Conservation (phyloP, 495 filamentous ascomycete species). For the Daldinia concentrica region DNA sequence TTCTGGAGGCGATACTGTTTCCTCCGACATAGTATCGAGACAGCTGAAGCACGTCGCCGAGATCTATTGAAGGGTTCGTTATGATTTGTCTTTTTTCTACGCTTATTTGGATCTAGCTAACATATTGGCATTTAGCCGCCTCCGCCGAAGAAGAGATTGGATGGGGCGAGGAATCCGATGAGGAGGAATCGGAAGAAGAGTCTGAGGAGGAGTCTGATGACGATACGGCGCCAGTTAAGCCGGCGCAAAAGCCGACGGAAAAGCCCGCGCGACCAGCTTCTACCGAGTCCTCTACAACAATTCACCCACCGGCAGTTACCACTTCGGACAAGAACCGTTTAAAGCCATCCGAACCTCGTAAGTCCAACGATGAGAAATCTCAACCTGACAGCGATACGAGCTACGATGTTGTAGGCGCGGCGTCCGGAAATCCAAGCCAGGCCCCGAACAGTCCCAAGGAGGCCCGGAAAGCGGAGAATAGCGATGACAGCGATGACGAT, state of each 20-base stretch:
- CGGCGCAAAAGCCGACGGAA: conserved; percentile 34
- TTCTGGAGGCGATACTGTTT: conserved; percentile 99
- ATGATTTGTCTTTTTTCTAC: background rate
- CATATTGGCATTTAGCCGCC: conserved; percentile 58
- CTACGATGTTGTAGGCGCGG: conserved; percentile 84
- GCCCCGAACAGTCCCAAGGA: conserved; percentile 76
- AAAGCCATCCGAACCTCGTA: conserved; percentile 72
- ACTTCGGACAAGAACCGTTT: conserved; percentile 45
- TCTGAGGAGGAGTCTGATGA: conserved; percentile 42
- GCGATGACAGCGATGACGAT: conserved; percentile 75
- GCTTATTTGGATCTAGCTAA: conserved; percentile 41
- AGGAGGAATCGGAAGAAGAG: conserved; percentile 20
- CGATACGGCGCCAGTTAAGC: conserved; percentile 43
- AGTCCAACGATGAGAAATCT: conserved; percentile 85
- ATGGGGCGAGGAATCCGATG: conserved; percentile 75
- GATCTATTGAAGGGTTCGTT: conserved; percentile 89
- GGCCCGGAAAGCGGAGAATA: conserved; percentile 59
- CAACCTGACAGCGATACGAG: conserved; percentile 89
- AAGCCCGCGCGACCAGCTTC: conserved; percentile 53
- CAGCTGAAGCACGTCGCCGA: conserved; percentile 88
- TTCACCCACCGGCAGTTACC: conserved; percentile 52
- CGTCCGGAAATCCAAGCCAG: conserved; percentile 81
- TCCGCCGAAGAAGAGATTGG: conserved; percentile 78
- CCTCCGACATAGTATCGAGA: conserved; percentile 90
- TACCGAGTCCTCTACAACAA: conserved; percentile 62